Conservation (phyloP, 2,329 filamentous ascomycete species). For the Hymenoscyphus salicellus region DNA sequence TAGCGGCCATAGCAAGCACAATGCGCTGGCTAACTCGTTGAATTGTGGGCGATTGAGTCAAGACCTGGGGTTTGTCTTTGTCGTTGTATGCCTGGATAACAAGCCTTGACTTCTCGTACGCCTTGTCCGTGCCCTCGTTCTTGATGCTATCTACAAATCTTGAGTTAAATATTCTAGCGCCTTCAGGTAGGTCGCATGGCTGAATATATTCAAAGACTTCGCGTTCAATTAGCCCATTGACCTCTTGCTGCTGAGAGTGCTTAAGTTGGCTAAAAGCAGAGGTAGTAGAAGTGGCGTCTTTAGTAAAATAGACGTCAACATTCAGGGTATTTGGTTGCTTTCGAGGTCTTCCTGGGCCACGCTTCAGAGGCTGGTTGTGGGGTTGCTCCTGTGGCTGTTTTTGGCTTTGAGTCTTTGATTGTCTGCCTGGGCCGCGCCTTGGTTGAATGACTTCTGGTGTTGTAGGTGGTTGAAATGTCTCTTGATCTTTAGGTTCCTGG, state of each 20-base stretch:
- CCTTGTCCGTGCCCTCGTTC: conserved; percentile 9
- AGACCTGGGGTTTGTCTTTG: conserved; percentile 6
- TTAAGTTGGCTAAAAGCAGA: too few species aligned
- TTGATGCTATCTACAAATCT: conserved; percentile 21
- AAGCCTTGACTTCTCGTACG: conserved; percentile 19
- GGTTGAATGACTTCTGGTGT: not conserved
- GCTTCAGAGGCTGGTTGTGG: too few species aligned
- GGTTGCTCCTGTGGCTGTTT: too few species aligned
- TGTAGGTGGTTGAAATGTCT: not conserved
- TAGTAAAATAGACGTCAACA: too few species aligned
- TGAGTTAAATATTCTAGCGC: conserved; percentile 1
- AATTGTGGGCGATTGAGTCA: conserved; percentile 20
- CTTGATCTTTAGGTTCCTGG: not conserved
- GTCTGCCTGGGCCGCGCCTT: too few species aligned
- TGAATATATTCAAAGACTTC: not conserved
- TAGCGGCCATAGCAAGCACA: not conserved
- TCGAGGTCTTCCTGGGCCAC: too few species aligned
- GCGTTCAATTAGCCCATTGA: too few species aligned
- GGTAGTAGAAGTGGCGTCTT: too few species aligned
- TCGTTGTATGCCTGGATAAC: conserved; percentile 20
- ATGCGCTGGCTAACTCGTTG: too few species aligned
- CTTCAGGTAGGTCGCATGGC: not conserved
- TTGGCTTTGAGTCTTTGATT: too few species aligned
- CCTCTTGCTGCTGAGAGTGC: too few species aligned
- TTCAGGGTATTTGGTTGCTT: too few species aligned